Evolutionary conservation across 768 basidiomycete species (phyloP).

Genomic region (Hypholoma fasciculare): DNA sequence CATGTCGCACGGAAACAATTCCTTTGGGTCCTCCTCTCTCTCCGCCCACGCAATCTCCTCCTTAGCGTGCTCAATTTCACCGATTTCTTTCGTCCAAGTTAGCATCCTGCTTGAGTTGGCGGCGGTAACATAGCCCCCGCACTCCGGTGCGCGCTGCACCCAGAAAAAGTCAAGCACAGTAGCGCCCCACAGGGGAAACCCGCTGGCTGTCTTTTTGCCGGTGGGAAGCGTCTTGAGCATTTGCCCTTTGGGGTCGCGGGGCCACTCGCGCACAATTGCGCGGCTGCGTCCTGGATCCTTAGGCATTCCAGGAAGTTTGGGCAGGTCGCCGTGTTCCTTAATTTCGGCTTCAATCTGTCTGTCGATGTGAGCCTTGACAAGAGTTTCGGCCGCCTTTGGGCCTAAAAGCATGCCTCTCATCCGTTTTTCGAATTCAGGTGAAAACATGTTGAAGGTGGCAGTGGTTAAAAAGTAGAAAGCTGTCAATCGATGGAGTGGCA

Average conservation of each 20-base stretch:
- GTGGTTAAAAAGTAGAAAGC: too few species aligned
- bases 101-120: slow-evolving; percentile 34
- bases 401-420: too few species aligned
- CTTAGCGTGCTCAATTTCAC: slow-evolving; percentile 30
- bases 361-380: too few species aligned
- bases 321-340: too few species aligned
- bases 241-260: slow-evolving; percentile 29
- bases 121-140: slow-evolving; percentile 7
- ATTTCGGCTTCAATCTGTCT: too few species aligned
- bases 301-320: too few species aligned
- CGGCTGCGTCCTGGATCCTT: slow-evolving; percentile 7
- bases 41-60: slow-evolving; percentile 34
- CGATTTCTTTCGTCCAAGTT: slow-evolving; percentile 32
- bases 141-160: slow-evolving; percentile 22
- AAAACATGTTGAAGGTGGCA: too few species aligned
- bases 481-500: too few species aligned
- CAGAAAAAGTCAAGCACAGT: slow-evolving; percentile 42
- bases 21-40: slow-evolving; percentile 32
- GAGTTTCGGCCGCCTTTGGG: too few species aligned
- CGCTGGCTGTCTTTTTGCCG: slow-evolving; percentile 34
- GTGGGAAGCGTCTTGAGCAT: slow-evolving; percentile 12
- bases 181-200: slow-evolving; percentile 39
- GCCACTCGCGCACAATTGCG: slow-evolving; percentile 28
- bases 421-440: too few species aligned
- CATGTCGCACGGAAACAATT: slow-evolving; percentile 30